Evolutionary conservation across 2,329 filamentous ascomycete species (phyloP), one percentile per base, ranked within the genome.

Genomic region (Fusarium neocosmosporiellum): DNA sequence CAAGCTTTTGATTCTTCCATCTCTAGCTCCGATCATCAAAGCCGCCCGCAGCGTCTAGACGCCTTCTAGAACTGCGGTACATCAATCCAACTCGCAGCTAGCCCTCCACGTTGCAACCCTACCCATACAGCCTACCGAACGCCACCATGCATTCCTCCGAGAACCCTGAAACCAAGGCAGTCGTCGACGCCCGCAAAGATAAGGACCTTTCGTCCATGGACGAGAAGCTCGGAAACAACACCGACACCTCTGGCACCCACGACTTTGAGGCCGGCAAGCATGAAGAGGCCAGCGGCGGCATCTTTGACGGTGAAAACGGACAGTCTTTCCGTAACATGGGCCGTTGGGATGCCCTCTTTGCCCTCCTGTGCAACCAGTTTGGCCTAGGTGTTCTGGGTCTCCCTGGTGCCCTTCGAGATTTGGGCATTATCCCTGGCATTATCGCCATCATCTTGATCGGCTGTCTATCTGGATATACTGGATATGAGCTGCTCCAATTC

Each of bases 381-480:
- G 71, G 66, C 36, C 67, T 75, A 13, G 75, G 75, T 14, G 75
- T 77, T 81, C 92, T 92, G 88, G 91, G 89, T 2, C 92, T 92
- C 75, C 91, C 91, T 3, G 91, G 89, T 81, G 91, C 90, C 0
- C 91, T 92, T 80, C 89, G 90, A 5, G 81, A 90, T 22, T 84
- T 93, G n/a, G 90, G 90, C 10, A 83, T 92, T 29, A 88, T 92
- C 14, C 90, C 90, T 0, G 91, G 91, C 24, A 78, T 92, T 64
- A 91, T 92, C 68, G 77, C 92, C 80, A 92, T 90, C 27, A 85
- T 92, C 66, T 90, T 90, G 16, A 85, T 79, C 4, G 81, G 90
- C 53, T 89, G 92, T 14, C 82, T 92, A 3, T 92, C 92, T 79
- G 92, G 91, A 2, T 92, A 77, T 55, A 71, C 75, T 18, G 74